phyloP scores from a whole-genome alignment of 116 monocot species.

The Papilionanthe hybrid region DNA sequence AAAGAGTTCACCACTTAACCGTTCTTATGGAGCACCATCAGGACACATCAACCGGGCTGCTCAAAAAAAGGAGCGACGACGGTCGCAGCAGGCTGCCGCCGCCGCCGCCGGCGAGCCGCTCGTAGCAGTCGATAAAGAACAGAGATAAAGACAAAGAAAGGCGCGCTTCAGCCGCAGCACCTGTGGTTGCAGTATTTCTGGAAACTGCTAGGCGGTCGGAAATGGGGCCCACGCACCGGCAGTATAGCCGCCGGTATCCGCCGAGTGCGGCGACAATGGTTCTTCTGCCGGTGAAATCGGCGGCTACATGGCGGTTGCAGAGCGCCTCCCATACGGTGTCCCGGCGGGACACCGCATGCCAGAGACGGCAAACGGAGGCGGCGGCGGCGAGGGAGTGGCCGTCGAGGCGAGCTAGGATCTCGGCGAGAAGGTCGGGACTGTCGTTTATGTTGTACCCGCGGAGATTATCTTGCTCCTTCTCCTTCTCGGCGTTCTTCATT shows the following conservation, averaged over 20 bases:
- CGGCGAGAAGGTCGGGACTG: slow-evolving; percentile 72
- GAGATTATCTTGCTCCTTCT: neutral
- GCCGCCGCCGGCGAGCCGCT: slow-evolving; percentile 44
- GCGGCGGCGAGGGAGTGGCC: slow-evolving; percentile 72
- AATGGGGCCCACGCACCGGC: slow-evolving; percentile 75
- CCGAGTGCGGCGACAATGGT: slow-evolving; percentile 69
- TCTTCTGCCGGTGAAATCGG: slow-evolving; percentile 18
- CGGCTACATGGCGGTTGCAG: slow-evolving; percentile 52
- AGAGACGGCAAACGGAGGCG: slow-evolving; percentile 77
- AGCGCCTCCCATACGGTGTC: slow-evolving; percentile 84
- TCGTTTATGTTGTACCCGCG: slow-evolving; percentile 48
- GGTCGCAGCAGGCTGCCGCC: slow-evolving; percentile 23
- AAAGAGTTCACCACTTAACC: too few species aligned
- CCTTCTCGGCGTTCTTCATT: slow-evolving; percentile 1
- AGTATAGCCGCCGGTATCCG: slow-evolving; percentile 80
- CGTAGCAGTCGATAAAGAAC: slow-evolving; percentile 95
- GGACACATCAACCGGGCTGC: slow-evolving; percentile 42
- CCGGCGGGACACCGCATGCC: slow-evolving; percentile 38
- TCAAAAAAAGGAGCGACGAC: slow-evolving; percentile 76
- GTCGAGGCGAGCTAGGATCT: slow-evolving; percentile 75
- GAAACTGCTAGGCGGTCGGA: slow-evolving; percentile 34
- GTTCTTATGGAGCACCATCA: slow-evolving; percentile 16
- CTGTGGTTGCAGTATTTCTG: neutral
- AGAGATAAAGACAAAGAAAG: slow-evolving; percentile 47
- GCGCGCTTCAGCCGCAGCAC: slow-evolving; percentile 31